A percentile compares a stretch with the other conserved stretches of the same genome.
Conservation (phyloP, 1,139 yeast genomes). For the Suhomyces choctaworum region DNA sequence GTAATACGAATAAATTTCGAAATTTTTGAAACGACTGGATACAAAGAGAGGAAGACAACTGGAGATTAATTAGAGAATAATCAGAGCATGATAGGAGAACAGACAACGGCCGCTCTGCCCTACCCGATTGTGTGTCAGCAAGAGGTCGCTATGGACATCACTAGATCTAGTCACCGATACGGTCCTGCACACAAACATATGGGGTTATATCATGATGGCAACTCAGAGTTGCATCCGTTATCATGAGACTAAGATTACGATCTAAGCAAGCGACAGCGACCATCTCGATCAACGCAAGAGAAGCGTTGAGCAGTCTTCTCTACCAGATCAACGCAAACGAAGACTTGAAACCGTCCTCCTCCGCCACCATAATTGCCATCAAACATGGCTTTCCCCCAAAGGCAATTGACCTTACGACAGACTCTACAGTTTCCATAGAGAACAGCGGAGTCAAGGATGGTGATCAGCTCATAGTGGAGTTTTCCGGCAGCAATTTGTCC, state of each 20-base stretch:
- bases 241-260: slow-evolving; percentile 30
- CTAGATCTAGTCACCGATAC: too few species aligned
- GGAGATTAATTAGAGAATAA: too few species aligned
- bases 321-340: slow-evolving; percentile 16
- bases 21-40: too few species aligned
- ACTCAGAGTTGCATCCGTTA: too few species aligned
- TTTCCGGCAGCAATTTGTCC: slow-evolving; percentile 1
- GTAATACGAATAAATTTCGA: too few species aligned
- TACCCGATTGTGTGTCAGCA: too few species aligned
- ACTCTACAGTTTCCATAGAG: slow-evolving; percentile 24
- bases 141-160: too few species aligned
- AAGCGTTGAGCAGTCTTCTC: slow-evolving; percentile 19
- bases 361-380: slow-evolving; percentile 23
- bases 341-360: slow-evolving; percentile 17
- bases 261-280: slow-evolving; percentile 21
- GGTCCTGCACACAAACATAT: too few species aligned
- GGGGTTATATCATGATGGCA: too few species aligned
- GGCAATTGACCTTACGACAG: slow-evolving; percentile 30
- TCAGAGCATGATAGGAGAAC: too few species aligned
- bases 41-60: too few species aligned
- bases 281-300: slow-evolving; percentile 17
- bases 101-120: too few species aligned
- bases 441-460: slow-evolving; percentile 51
- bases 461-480: slow-evolving; percentile 52
- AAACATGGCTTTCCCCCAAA: slow-evolving; percentile 66